Conservation (phyloP, 225 moss, liverwort and hornwort species). For the Takakia lepidozioides region DNA sequence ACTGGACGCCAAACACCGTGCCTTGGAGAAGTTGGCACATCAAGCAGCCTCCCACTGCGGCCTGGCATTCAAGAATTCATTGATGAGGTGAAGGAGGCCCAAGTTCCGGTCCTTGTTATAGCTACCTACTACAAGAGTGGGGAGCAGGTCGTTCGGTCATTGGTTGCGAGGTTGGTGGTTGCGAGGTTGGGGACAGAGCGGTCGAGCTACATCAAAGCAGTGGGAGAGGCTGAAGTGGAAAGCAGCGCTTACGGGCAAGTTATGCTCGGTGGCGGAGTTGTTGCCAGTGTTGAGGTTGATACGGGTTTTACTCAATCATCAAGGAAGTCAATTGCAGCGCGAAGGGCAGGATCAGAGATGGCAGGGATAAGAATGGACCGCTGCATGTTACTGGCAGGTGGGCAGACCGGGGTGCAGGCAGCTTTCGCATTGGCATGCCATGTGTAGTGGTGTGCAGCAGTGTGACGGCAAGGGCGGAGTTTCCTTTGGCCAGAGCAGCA, state of each 20-base stretch:
- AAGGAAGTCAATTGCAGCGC: constrained; percentile 63
- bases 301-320: constrained; percentile 55
- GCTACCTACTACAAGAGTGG: constrained; percentile 75
- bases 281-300: constrained; percentile 69
- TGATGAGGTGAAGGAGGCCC: constrained; percentile 72
- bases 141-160: constrained; percentile 67
- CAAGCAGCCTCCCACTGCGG: constrained; percentile 57
- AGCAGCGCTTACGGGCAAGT: constrained; percentile 86
- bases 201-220: constrained; percentile 41
- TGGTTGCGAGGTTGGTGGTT: too few relatives aligned
- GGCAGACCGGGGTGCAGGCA: constrained; percentile 58
- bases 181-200: constrained; percentile 67
- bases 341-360: constrained; percentile 81
- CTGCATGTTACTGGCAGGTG: constrained; percentile 74
- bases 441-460: constrained; percentile 95
- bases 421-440: constrained; percentile 90
- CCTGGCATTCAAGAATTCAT: constrained; percentile 80
- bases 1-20: constrained; percentile 66
- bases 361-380: constrained; percentile 44
- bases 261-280: constrained; percentile 68
- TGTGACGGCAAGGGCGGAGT: constrained; percentile 70
- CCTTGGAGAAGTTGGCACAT: constrained; percentile 61
- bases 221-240: constrained; percentile 68
- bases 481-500: constrained; percentile 70
- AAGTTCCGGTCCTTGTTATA: constrained; percentile 63